phyloP scores from a whole-genome alignment of 2,329 filamentous ascomycete genomes.

The Ophiostoma quercus region DNA sequence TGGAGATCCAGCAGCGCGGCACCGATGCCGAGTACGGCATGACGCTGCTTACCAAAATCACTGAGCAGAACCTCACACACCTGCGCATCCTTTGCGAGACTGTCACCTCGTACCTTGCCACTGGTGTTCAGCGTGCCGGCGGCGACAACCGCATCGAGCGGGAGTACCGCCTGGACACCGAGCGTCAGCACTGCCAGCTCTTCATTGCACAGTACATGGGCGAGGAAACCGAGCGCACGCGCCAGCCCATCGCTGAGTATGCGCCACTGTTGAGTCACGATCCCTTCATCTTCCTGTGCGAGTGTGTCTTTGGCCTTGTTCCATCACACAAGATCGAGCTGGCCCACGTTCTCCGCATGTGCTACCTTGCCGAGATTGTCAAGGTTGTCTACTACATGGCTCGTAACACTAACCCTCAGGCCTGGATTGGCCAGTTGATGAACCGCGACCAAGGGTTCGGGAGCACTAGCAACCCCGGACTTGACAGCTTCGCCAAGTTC shows the following conservation, averaged over 20 bases:
- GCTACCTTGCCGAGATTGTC: constrained; percentile 85
- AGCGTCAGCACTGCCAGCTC: constrained; percentile 68
- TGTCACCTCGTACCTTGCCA: constrained; percentile 73
- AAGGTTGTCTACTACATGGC: constrained; percentile 65
- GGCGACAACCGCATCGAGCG: constrained; percentile 56
- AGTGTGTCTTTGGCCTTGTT: constrained; percentile 66
- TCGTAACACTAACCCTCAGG: constrained; percentile 47
- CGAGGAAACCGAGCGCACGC: constrained; percentile 39
- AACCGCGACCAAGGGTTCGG: constrained; percentile 34
- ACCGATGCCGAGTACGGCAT: constrained; percentile 66
- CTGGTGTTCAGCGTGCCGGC: constrained; percentile 62
- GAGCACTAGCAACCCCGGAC: constrained; percentile 42
- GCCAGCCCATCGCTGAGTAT: constrained; percentile 43
- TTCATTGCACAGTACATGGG: constrained; percentile 58
- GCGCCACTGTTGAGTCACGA: constrained; percentile 62
- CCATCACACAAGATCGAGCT: constrained; percentile 67
- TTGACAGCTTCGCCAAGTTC: constrained; percentile 53
- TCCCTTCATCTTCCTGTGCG: constrained; percentile 73
- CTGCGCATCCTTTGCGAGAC: constrained; percentile 86
- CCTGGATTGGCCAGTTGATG: constrained; percentile 46
- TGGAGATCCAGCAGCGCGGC: constrained; percentile 89
- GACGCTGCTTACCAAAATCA: constrained; percentile 76
- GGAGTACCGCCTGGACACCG: constrained; percentile 64
- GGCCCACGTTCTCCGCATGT: constrained; percentile 73
- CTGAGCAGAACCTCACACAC: constrained; percentile 78